Evolutionary conservation across 176 grass and related monocot species (phyloP).

Genomic region (Zea luxurians): DNA sequence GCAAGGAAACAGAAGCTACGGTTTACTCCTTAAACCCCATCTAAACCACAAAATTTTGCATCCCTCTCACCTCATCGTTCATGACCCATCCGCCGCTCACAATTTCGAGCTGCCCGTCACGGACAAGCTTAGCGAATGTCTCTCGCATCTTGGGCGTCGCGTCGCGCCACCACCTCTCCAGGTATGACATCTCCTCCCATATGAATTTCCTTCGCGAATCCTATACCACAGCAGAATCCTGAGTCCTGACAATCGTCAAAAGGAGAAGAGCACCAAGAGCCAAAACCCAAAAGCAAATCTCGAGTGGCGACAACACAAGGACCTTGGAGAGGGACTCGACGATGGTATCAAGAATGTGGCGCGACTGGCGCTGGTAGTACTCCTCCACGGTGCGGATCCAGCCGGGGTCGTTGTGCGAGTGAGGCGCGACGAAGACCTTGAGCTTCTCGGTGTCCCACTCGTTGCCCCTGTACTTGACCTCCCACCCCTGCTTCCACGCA

Average conservation of each 20-base stretch:
- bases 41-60: conserved; percentile 30
- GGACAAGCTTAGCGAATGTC: conserved; percentile 67
- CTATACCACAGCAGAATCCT: conserved; percentile 33
- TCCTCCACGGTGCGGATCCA: conserved; percentile 95
- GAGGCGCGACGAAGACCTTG: conserved; percentile 95
- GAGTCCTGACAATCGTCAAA: background rate
- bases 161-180: conserved; percentile 99
- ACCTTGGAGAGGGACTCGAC: conserved; percentile 91
- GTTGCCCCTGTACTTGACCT: conserved; percentile 67
- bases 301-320: background rate
- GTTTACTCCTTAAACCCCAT: conserved; percentile 36
- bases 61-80: conserved; percentile 80
- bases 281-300: background rate
- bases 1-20: background rate
- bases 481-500: conserved; percentile 95
- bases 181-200: conserved; percentile 99
- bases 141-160: conserved; percentile 69
- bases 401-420: conserved; percentile 96
- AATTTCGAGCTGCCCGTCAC: conserved; percentile 86
- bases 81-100: conserved; percentile 99
- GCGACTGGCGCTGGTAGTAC: conserved; percentile 87
- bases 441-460: conserved; percentile 92
- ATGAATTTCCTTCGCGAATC: conserved; percentile 88
- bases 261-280: background rate
- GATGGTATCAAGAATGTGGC: conserved; percentile 87